Base-by-base conservation (phyloP, 495 filamentous ascomycete species). In the Chaetomium tenue region DNA sequence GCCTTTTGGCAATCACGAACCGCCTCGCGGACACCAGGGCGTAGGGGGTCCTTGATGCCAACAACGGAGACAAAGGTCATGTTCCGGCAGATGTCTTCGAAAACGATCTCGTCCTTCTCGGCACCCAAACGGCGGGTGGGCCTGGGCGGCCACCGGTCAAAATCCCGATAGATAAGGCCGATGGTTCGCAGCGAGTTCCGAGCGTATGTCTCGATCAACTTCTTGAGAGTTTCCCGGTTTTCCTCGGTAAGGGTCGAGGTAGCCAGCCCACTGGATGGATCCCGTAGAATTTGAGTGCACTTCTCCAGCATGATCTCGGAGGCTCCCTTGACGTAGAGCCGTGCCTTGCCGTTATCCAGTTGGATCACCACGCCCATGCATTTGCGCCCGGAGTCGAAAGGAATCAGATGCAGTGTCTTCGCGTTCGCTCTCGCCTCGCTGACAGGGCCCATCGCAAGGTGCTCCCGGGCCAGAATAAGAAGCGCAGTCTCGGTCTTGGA, bases 401-500 rank as follows among this genome's bases (percentile, higher is more conserved):
- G 91, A 60, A 91, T 84, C 67, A 93, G 80, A 71, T 96, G 91
- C 11, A 84, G 80, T 54, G 88, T 77, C 50, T 86, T 83, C 46
- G 83, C 85, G 68, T 88, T 91, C 8, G 88, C 82, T n/a, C 91
- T 82, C 64, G 87, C 85, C 67, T 91, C 85, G 61, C 79, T 81
- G 1, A 92, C 80, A 0, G 86, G 83, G 2, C 84, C 85, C 85
- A 95, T 90, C 12, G 83, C 90, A n/a, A 95, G 80, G 68, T 88
- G 79, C 48, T 91, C 88, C 60, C 85, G 83, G 18, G 91, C 91
- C 65, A 92, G 89, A 23, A 82, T 82, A 18, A 96, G 79, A 44
- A 96, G 79, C 2, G 92, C 90, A 7, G 91, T 93, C 70, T 96
- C 92, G 0, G 92, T 96, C 79, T 95, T 96, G 6, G 92, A 95